Base-by-base conservation (phyloP, 2,329 filamentous ascomycete species). In the Pyrenochaeta sp. region DNA sequence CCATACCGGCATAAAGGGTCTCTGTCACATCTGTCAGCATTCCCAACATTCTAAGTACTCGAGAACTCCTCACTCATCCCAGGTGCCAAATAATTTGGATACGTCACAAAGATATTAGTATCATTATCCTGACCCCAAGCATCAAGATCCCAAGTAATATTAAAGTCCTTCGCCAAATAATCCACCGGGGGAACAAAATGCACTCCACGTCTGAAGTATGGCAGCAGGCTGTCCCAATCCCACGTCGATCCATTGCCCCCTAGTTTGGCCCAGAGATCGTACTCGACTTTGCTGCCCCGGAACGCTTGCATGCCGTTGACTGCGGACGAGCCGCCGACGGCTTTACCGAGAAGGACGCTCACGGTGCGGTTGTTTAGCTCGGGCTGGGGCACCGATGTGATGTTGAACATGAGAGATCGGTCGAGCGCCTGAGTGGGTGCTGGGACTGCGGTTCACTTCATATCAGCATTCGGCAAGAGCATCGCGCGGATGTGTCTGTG, bases 201-300 rank as follows among this genome's bases (percentile, higher is more conserved):
- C 13, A 15, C 6, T 8, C 29, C 29, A 6, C 29, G 45, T 22
- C 41, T 38, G 17, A 51, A 51, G 17, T 48, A 51, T 4, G 39
- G 44, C 6, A 48, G 35, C 27, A 51, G 18, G 13, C 34, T 30
- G 5, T 44, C 13, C 48, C 48, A 51, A 14, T 48, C 23, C 48
- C 48, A 51, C 14, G 35, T 40, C 5, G 35, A 34, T 14, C 35
- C 44, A 6, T 21, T 26, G 15, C 41, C 34, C 10, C 48, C 48
- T 2, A 48, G 30, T 8, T 42, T 18, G 9, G 35, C 40, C 48
- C 48, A 51, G 11, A 36, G 28, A 31, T 48, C 44, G 13, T 44
- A 51, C 14, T 51, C 48, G 13, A 23, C 6, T 11, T 17, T 26
- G 7, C 24, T 44, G 3, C 41, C 35, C 6, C 41, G 41, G 15